Evolutionary conservation across 2,329 filamentous ascomycete species (phyloP).

Genomic region (Cryphonectria parasitica): DNA sequence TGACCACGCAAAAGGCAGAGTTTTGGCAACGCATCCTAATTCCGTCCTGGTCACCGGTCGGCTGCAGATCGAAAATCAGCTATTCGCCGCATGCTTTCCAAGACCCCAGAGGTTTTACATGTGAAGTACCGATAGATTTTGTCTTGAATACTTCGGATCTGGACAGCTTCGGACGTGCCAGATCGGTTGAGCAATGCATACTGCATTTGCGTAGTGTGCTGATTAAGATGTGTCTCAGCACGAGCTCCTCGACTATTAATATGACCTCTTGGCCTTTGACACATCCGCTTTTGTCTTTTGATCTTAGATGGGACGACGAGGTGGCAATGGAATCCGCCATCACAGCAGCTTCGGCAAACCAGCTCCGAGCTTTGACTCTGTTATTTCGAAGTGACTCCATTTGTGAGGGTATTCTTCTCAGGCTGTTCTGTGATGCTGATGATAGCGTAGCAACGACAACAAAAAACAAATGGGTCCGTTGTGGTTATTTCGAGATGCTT

Average conservation of each 20-base stretch:
- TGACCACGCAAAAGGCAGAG: neutral
- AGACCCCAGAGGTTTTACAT: too few relatives aligned
- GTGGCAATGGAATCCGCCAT: neutral
- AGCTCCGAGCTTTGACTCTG: neutral
- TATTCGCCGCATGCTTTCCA: too few relatives aligned
- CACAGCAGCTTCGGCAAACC: neutral
- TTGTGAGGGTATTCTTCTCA: neutral
- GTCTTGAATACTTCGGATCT: neutral
- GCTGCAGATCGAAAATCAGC: neutral
- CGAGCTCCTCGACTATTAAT: too few relatives aligned
- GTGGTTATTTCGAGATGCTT: neutral
- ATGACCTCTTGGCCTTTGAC: neutral
- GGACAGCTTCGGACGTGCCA: neutral
- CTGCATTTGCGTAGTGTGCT: neutral
- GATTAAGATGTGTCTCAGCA: neutral
- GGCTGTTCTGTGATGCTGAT: neutral
- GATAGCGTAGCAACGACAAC: neutral
- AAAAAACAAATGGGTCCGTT: neutral
- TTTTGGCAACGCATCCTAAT: neutral
- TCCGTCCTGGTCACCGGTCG: neutral
- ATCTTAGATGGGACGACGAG: neutral
- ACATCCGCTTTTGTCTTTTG: neutral
- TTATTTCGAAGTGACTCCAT: too few relatives aligned
- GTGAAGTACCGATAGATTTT: too few relatives aligned
- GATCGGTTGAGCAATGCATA: neutral